Base-by-base conservation (phyloP, 2,329 filamentous ascomycete genomes). In the Zymoseptoria pseudotritici region DNA sequence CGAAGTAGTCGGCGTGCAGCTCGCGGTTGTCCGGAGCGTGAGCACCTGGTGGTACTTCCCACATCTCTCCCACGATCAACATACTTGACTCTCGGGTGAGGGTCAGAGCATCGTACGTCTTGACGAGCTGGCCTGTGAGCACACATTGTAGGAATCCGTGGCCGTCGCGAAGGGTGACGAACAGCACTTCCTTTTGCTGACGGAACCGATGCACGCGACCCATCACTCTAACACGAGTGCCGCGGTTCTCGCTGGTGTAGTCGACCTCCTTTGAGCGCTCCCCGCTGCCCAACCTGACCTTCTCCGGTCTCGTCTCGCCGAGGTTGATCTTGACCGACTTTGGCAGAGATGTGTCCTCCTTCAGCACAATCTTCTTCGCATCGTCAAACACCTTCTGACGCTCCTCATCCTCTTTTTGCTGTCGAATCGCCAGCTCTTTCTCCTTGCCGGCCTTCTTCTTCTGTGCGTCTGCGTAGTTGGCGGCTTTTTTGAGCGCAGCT, bases 91-190 rank as follows among this genome's bases (percentile, higher is more conserved):
- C 91, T 63, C 88, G 86, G 31, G 90, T 90, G 67, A 97, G 83
- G 22, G 88, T 91, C 68, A 96, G 80, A 63, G 90, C 89, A 71
- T 96, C 91, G 79, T 95, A 95, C n/a, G 90, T 93, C 80, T 91
- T 91, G 66, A 90, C 88, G 68, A 97, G 82, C 64, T 91, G 82
- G 59, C 91, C 91, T 2, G 85, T 83, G 66, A 97, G 79, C 63
- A 96, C 83, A 71, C 90, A 92, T 79, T 96, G 91, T 74, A 97
- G 81, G 71, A 87, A 86, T 57, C 89, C 90, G 70, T 92, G 90
- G 60, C 92, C 92, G 72, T 95, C 90, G 64, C 86, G 82, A 64
- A 96, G 79, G n/a, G 88, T 93, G 71, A 96, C 81, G 76, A 96
- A 97, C 58, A 91, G 86, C 65, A 90, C 84, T 71, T 90, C 87